Evolutionary conservation across 2,329 filamentous ascomycete genomes (phyloP), one percentile per base, ranked within the genome.

Genomic region (Curvularia sp.): DNA sequence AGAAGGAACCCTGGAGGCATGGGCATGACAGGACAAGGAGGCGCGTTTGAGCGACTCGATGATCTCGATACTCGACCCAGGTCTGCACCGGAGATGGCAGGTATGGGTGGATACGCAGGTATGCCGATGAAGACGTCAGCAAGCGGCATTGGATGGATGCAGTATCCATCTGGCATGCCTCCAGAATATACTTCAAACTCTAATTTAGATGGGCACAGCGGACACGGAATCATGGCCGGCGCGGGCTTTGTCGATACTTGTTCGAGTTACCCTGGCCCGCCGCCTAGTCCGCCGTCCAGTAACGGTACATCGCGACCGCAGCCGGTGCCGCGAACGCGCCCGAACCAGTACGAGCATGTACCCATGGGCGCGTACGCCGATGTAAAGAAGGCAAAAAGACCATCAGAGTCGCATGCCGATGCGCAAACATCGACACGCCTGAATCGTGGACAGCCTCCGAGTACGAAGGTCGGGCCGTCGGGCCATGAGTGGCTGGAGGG

Each of bases 401-500:
- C 46, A 15, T 18, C 15, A 2, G 57, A 54, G 2, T 28, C 61
- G 9, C 53, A 46, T 13, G 47, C 39, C 5, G 54, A 57, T 8
- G 49, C 52, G 4, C 57, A 45, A 9, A 63, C 55, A 0, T 56
- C 63, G 2, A 43, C 51, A 15, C 45, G 41, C 19, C 21, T 69
- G 19, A 68, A 67, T 49, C 47, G 61, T 28, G 53, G 38, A 2
- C 61, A 67, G 34, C 13, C 46, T 13, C 10, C 41, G 5, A n/a
- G 47, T 13, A 55, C 49, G 34, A 52, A 59, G 38, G 61, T 54
- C 12, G 63, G 66, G 0, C 63, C 65, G 1, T 65, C 63, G 9
- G 67, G 63, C 1, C 55, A 67, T 9, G 69, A 69, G 46, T 71
- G 70, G 69, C 18, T 67, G 10, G 53, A 64, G 8, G 66, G 63